Evolutionary conservation across 306 rosid species (phyloP).

Genomic region (Inga leiocalycina): DNA sequence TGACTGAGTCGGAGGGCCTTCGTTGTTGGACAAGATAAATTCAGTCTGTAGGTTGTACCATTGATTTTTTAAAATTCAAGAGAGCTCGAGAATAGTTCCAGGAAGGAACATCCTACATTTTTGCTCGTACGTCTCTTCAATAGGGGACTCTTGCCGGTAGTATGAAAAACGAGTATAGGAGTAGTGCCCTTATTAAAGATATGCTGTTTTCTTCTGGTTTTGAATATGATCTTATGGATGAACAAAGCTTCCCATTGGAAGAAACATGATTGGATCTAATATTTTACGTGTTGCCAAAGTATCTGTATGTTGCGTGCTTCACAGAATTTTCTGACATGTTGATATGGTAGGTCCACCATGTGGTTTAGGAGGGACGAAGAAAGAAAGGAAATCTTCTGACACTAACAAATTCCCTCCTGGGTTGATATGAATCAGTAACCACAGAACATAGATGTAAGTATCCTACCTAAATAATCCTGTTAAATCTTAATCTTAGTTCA

Average conservation of each 20-base stretch:
- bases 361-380: not conserved
- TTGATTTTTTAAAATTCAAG: not conserved
- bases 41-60: conserved; percentile 20
- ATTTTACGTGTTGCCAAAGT: not conserved
- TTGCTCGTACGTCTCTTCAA: not conserved
- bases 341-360: not conserved
- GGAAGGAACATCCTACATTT: not conserved
- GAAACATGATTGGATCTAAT: not conserved
- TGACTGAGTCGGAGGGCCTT: conserved; percentile 3
- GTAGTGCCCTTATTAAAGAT: not conserved
- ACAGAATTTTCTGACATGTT: not conserved
- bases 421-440: no score
- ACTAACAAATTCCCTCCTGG: not conserved
- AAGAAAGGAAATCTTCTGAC: not conserved
- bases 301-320: not conserved
- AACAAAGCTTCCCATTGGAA: not conserved
- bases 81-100: not conserved
- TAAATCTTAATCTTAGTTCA: not conserved
- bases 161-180: not conserved
- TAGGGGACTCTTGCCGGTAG: not conserved
- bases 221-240: conserved; percentile 2
- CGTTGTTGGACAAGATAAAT: not conserved
- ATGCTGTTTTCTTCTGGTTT: conserved; percentile 12
- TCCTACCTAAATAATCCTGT: not conserved
- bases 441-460: not conserved